Evolutionary conservation across 176 grass and related monocot species (phyloP).

Genomic region (Urochloa ruziziensis): DNA sequence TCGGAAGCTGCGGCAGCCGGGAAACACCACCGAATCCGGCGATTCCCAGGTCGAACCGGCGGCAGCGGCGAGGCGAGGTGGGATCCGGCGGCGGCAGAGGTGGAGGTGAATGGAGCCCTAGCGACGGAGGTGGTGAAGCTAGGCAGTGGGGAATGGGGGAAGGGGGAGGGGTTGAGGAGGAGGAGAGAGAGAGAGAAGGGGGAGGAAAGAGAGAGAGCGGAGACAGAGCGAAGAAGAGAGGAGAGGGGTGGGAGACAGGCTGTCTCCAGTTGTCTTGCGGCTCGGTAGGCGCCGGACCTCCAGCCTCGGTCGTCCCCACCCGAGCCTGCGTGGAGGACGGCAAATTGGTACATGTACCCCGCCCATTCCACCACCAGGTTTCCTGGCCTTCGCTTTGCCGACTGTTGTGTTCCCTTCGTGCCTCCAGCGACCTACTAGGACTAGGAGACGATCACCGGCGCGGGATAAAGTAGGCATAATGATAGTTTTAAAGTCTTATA

Average conservation of each 20-base stretch:
- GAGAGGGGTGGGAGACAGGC: slow-evolving; percentile 72
- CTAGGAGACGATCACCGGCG: rapidly evolving
- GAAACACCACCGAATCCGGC: slow-evolving; percentile 19
- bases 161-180: not conserved
- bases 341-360: slow-evolving; percentile 32
- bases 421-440: no score
- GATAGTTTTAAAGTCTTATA: not conserved
- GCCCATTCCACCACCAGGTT: not conserved
- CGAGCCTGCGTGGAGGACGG: slow-evolving; percentile 53
- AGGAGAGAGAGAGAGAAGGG: no score
- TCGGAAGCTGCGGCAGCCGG: not conserved
- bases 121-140: slow-evolving; percentile 22
- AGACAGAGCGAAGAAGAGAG: slow-evolving; percentile 39
- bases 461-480: rapidly evolving
- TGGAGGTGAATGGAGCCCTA: slow-evolving; percentile 23
- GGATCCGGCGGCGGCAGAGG: slow-evolving; percentile 47
- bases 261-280: slow-evolving; percentile 88
- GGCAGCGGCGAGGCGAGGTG: not conserved
- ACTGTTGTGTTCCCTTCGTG: not conserved
- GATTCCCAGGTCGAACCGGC: slow-evolving; percentile 31
- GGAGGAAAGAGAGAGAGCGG: slow-evolving; percentile 7
- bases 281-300: slow-evolving; percentile 48
- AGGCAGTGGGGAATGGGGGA: slow-evolving; percentile 18
- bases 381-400: not conserved
- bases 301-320: slow-evolving; percentile 32